Evolutionary conservation across 768 basidiomycete genomes (phyloP).

Genomic region (Hebeloma cylindrosporum): DNA sequence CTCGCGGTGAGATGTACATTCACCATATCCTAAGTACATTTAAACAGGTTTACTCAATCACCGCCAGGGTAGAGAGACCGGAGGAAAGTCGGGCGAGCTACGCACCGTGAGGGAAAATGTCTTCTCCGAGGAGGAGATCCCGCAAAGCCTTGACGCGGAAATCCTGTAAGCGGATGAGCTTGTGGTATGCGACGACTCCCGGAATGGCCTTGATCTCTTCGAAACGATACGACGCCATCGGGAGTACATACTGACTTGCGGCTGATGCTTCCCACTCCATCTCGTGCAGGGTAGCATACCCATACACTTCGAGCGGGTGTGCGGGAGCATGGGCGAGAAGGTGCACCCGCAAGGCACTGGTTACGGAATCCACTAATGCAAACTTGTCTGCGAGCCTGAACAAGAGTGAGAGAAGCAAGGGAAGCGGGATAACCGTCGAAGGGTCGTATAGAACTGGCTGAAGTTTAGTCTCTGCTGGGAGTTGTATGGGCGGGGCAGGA

Average conservation of each 20-base stretch:
- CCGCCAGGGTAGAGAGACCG: conserved; percentile 3
- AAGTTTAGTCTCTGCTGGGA: conserved; percentile 27
- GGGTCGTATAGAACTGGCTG: conserved; percentile 37
- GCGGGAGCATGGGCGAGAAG: conserved; percentile 59
- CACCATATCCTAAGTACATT: conserved; percentile 49
- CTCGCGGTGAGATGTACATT: conserved; percentile 52
- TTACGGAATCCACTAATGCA: conserved; percentile 46
- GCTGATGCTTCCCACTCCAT: conserved; percentile 50
- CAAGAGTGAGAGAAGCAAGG: conserved; percentile 54
- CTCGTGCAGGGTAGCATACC: conserved; percentile 45
- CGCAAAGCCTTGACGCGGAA: conserved; percentile 54
- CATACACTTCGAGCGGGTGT: conserved; percentile 65
- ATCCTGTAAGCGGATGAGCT: conserved; percentile 58
- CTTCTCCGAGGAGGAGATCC: conserved; percentile 52
- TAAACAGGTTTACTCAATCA: conserved; percentile 4
- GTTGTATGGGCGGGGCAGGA: conserved; percentile 43
- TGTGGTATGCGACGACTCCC: conserved; percentile 61
- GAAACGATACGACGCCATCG: conserved; percentile 53
- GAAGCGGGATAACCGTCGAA: conserved; percentile 59
- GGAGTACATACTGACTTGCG: conserved; percentile 60
- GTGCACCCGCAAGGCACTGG: conserved; percentile 47
- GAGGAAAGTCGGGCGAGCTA: conserved; percentile 1
- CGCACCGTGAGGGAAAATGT: conserved; percentile 68
- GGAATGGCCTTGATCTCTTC: conserved; percentile 55
- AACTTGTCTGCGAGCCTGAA: conserved; percentile 69